phyloP scores from a whole-genome alignment of 2,329 filamentous ascomycete species.

The Aspergillus luchuensis region DNA sequence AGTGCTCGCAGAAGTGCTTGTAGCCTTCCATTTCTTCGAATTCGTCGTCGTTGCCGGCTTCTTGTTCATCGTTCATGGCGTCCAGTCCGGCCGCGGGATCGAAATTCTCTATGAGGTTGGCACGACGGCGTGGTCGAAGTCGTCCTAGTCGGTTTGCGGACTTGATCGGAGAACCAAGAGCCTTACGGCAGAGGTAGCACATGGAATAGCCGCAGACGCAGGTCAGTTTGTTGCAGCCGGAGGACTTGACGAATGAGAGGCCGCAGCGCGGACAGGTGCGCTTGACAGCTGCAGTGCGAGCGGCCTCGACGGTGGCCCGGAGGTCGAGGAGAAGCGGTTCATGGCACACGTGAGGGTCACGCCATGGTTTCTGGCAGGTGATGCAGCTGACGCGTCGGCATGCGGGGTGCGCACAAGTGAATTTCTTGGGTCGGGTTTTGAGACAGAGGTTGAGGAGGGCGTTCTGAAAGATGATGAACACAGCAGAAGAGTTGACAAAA shows the following conservation, averaged over 20 bases:
- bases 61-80: conserved; percentile 24
- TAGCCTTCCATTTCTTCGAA: conserved; percentile 68
- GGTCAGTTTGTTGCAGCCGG: conserved; percentile 95
- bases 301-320: conserved; percentile 86
- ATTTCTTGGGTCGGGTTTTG: conserved; percentile 71
- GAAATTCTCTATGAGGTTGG: conserved; percentile 24
- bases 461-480: conserved; percentile 55
- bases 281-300: conserved; percentile 91
- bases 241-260: conserved; percentile 87
- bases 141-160: conserved; percentile 10
- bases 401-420: conserved; percentile 69
- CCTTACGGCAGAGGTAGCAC: conserved; percentile 93
- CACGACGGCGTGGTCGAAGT: conserved; percentile 11
- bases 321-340: conserved; percentile 79
- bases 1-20: conserved; percentile 94
- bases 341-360: conserved; percentile 86
- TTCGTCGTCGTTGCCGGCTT: conserved; percentile 8
- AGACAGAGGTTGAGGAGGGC: conserved; percentile 70
- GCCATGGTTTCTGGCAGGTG: conserved; percentile 78
- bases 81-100: conserved; percentile 48
- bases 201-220: conserved; percentile 96
- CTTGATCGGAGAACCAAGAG: conserved; percentile 44
- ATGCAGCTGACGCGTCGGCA: conserved; percentile 77
- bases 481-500: conserved; percentile 54
- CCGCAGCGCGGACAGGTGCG: conserved; percentile 90